Evolutionary conservation across 495 filamentous ascomycete genomes (phyloP).

Genomic region (Aspergillus sparsus): DNA sequence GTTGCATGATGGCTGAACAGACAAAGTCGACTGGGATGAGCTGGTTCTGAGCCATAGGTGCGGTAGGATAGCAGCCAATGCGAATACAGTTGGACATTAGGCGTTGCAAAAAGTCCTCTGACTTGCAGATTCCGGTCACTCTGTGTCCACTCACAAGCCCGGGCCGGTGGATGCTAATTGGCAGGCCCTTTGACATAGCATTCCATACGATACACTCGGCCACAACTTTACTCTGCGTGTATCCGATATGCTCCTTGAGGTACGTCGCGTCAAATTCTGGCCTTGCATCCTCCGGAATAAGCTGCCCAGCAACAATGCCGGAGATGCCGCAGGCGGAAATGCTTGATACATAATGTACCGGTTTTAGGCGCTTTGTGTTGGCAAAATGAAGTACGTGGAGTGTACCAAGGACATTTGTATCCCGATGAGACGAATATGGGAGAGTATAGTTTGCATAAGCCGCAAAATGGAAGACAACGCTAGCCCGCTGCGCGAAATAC

Average conservation of each 20-base stretch:
- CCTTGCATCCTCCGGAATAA: conserved; percentile 15
- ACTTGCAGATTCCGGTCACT: conserved; percentile 18
- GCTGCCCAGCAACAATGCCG: not conserved
- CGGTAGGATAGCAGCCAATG: conserved; percentile 17
- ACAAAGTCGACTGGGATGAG: conserved; percentile 23
- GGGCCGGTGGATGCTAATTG: conserved; percentile 22
- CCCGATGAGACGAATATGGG: conserved; percentile 23
- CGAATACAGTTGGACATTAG: conserved; percentile 15
- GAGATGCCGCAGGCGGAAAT: conserved; percentile 20
- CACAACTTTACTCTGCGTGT: conserved; percentile 24
- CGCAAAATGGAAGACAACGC: conserved; percentile 25
- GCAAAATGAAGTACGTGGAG: conserved; percentile 17
- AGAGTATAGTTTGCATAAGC: conserved; percentile 18
- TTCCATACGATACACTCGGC: conserved; percentile 20
- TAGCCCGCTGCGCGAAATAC: conserved; percentile 15
- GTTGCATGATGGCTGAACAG: conserved; percentile 10
- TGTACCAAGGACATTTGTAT: conserved; percentile 17
- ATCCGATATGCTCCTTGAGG: conserved; percentile 16
- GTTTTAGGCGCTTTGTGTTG: conserved; percentile 13
- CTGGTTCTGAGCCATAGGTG: conserved; percentile 13
- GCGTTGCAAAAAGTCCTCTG: conserved; percentile 22
- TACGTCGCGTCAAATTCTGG: conserved; percentile 6
- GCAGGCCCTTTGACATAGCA: conserved; percentile 19
- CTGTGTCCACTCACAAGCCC: conserved; percentile 18
- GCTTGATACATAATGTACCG: conserved; percentile 24